Evolutionary conservation across 164 flowering plant species (phyloP).

Genomic region (Chimonanthus praecox): DNA sequence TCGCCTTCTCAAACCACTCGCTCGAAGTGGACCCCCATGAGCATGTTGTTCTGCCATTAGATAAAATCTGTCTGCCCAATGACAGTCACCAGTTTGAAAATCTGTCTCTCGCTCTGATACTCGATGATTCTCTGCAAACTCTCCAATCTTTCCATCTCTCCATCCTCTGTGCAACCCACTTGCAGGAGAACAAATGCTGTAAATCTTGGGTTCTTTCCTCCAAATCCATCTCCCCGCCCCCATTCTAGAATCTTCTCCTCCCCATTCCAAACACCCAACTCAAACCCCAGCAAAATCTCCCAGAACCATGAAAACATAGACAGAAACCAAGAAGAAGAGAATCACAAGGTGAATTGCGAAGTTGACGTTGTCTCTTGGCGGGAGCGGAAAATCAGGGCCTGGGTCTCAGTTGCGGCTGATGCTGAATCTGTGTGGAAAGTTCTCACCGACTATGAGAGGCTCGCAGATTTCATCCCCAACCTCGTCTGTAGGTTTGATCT

Average conservation of each 20-base stretch:
- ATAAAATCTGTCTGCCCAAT: too few species aligned
- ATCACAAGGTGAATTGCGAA: constrained; percentile 55
- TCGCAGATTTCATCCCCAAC: constrained; percentile 92
- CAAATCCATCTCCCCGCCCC: background rate
- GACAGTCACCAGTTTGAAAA: too few species aligned
- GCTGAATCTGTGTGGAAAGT: constrained; percentile 75
- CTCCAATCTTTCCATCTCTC: constrained; percentile 5
- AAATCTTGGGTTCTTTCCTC: background rate
- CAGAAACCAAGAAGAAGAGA: constrained; percentile 19
- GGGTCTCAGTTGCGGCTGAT: constrained; percentile 52
- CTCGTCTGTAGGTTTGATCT: constrained; percentile 60
- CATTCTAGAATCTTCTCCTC: constrained; percentile 9
- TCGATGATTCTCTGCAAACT: constrained; percentile 21
- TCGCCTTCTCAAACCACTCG: too few species aligned
- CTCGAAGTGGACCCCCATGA: too few species aligned
- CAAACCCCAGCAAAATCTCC: constrained; percentile 3
- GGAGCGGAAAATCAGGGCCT: constrained; percentile 69
- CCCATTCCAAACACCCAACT: background rate
- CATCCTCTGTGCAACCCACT: constrained; percentile 7
- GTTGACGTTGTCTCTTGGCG: constrained; percentile 95
- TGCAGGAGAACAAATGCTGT: constrained; percentile 3
- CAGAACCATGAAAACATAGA: constrained; percentile 16
- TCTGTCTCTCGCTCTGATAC: background rate
- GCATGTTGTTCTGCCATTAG: too few species aligned
- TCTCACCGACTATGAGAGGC: constrained; percentile 88